phyloP scores from a whole-genome alignment of 2,329 filamentous ascomycete genomes.

The Penicillium sp. region DNA sequence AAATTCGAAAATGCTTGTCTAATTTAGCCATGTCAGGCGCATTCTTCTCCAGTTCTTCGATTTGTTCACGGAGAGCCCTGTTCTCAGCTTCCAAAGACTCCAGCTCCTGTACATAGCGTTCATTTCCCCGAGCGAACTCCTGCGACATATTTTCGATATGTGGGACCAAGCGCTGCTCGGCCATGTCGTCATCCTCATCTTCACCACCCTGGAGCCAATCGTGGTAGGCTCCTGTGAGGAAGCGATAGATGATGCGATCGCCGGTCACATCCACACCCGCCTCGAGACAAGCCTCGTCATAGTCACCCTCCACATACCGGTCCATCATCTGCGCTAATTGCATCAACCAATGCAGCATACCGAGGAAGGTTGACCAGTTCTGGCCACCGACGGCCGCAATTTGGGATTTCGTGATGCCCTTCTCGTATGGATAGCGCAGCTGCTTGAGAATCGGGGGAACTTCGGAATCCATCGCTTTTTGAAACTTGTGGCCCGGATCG shows the following conservation, averaged over 20 bases:
- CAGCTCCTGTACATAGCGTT: conserved; percentile 79
- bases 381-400: conserved; percentile 92
- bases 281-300: conserved; percentile 87
- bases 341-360: conserved; percentile 98
- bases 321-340: conserved; percentile 93
- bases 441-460: conserved; percentile 91
- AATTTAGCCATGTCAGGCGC: conserved; percentile 79
- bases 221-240: conserved; percentile 82
- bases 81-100: conserved; percentile 85
- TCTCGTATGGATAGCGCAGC: conserved; percentile 89
- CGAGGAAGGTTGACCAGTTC: conserved; percentile 94
- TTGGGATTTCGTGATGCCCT: conserved; percentile 93
- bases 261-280: conserved; percentile 82
- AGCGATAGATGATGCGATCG: conserved; percentile 92
- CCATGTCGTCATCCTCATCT: conserved; percentile 81
- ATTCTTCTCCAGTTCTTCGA: conserved; percentile 83
- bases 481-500: conserved; percentile 88
- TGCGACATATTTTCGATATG: conserved; percentile 84
- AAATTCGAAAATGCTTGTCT: conserved; percentile 85
- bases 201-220: conserved; percentile 94
- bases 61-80: conserved; percentile 74
- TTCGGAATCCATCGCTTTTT: conserved; percentile 92
- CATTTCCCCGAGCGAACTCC: conserved; percentile 81
- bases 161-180: conserved; percentile 72
- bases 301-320: conserved; percentile 71